phyloP scores from a whole-genome alignment of 23 red algal genomes.

The Agarophyton chilense region DNA sequence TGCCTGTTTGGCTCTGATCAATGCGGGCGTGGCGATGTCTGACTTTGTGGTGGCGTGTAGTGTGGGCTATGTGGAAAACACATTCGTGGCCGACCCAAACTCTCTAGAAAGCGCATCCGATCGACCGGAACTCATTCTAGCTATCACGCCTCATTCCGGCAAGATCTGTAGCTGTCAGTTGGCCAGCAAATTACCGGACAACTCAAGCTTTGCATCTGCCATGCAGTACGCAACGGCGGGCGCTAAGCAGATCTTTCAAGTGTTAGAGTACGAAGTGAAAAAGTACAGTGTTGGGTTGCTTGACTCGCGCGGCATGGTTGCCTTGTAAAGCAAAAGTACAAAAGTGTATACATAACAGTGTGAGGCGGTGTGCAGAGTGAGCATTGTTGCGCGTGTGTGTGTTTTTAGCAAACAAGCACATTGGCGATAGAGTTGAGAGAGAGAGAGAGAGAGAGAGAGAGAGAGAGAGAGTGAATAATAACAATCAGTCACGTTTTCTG shows the following conservation, averaged over 20 bases:
- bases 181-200: slow-evolving; percentile 27
- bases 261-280: slow-evolving; percentile 68
- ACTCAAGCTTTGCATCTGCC: not conserved
- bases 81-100: slow-evolving; percentile 68
- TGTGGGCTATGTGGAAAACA: slow-evolving; percentile 62
- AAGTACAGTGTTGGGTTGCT: slow-evolving; percentile 55
- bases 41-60: slow-evolving; percentile 84
- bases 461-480: no score
- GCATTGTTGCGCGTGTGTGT: no score
- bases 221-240: slow-evolving; percentile 63
- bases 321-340: no score
- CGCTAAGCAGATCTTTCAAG: slow-evolving; percentile 62
- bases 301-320: slow-evolving; percentile 63
- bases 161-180: slow-evolving; percentile 50
- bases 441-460: no score
- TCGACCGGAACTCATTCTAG: slow-evolving; percentile 58
- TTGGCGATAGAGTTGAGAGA: no score
- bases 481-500: no score
- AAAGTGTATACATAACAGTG: no score
- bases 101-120: slow-evolving; percentile 49
- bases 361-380: no score
- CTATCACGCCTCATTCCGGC: slow-evolving; percentile 34
- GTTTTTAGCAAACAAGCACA: no score
- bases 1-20: slow-evolving; percentile 78
- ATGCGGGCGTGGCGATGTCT: slow-evolving; percentile 88